Base-by-base conservation (phyloP, 139 green algal species). In the Coelastrella sp. region DNA sequence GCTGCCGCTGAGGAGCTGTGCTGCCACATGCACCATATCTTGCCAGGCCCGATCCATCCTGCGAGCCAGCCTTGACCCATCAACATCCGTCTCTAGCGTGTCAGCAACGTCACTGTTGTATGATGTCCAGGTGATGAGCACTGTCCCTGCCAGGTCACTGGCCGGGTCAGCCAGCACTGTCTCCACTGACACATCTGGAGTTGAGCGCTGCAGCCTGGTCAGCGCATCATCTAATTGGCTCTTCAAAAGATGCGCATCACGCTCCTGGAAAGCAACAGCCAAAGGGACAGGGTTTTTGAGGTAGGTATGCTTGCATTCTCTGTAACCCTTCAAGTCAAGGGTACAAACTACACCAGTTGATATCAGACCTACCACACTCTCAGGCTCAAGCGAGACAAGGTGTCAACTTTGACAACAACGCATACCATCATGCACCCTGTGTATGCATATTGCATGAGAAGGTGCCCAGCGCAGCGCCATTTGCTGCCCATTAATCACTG, bases 141-240 rank as follows among this genome's bases (percentile, higher is more conserved):
- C 24, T 12, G 49, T 65, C 25, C 85, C 85, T 20, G 25, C 73
- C 58, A 83, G 79, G 79, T 85, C 79, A 70, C 24, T 72, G 79
- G n/a, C 24, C 20, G 82, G 60, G 7, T 75, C 82, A 20, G 35
- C 63, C 27, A 88, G 27, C 8, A 27, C 65, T 17, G 82, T 78
- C 19, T 79, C 15, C 20, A 49, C 24, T 49, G 25, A 58, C 27
- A 88, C 82, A 22, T 65, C 82, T 24, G 65, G 82, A 11, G 59
- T 57, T 19, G 17, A 65, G 27, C 58, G 19, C 11, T 72, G 17
- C 8, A 49, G 0, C 1, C 6, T 14, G 5, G 57, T 7, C 9
- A 85, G 9, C 7, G 56, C 24, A 17, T 72, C n/a, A 56, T 72
- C 7, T 4, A 56, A 49, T 20, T 68, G 19, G 6, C 12, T 49